These are phyloP conservation scores for Sporothrix pseudoabietina DNA, from an alignment of 2,329 filamentous ascomycete genomes.

Conservation along the genomic window DNA sequence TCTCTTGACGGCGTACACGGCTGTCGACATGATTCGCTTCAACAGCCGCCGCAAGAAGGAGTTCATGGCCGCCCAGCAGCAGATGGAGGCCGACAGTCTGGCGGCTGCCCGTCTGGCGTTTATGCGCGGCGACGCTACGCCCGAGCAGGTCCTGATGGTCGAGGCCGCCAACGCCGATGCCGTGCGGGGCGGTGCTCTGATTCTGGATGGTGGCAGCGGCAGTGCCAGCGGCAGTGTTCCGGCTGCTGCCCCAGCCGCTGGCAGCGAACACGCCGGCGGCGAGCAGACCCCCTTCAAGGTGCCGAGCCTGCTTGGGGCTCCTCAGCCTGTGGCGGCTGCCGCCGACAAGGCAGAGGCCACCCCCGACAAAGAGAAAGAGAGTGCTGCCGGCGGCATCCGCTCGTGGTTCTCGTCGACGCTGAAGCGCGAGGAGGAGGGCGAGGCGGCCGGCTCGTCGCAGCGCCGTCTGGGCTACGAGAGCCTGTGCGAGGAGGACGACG, in stretches of 20 bases:
- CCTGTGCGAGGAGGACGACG: conserved; percentile 42
- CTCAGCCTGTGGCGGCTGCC: conserved; percentile 37
- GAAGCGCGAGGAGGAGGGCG: conserved; percentile 44
- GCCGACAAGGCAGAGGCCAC: conserved; percentile 33
- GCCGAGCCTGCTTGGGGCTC: conserved; percentile 54
- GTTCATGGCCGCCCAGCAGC: conserved; percentile 58
- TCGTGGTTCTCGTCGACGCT: conserved; percentile 46
- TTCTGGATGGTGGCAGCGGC: not conserved
- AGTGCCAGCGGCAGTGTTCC: not conserved
- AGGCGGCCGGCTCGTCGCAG: conserved; percentile 35
- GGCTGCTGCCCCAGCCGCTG: not conserved
- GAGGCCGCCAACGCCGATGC: conserved; percentile 58
- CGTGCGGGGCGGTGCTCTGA: conserved; percentile 34
- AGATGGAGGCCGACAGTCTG: conserved; percentile 57
- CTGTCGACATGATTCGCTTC: conserved; percentile 63
- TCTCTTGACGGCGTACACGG: conserved; percentile 60
- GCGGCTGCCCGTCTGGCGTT: conserved; percentile 61
- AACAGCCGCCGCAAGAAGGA: conserved; percentile 63
- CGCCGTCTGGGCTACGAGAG: conserved; percentile 41
- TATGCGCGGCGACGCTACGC: conserved; percentile 59
- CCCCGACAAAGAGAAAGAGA: not conserved
- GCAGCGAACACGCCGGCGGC: conserved; percentile 30
- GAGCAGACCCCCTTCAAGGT: conserved; percentile 45
- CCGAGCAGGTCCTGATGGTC: conserved; percentile 59
- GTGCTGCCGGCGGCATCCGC: conserved; percentile 35